Evolutionary conservation across 495 filamentous ascomycete genomes (phyloP).

Genomic region (Penicillium silybi): DNA sequence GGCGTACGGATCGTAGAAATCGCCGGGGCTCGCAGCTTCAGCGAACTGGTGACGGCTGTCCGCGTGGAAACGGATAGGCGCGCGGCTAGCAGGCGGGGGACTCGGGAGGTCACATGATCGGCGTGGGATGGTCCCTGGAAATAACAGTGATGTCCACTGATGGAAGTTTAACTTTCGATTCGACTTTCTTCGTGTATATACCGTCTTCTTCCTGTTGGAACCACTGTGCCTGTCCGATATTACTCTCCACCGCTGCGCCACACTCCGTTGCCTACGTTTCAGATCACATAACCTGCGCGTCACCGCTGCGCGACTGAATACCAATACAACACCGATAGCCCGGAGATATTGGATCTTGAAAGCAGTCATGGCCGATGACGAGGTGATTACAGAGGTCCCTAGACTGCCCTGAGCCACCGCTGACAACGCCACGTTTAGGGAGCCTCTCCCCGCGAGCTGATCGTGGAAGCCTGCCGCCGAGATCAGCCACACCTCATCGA

Average conservation of each 20-base stretch:
- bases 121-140: constrained; percentile 24
- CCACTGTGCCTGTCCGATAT: neutral
- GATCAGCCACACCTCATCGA: constrained; percentile 83
- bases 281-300: constrained; percentile 5
- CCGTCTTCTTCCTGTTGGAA: neutral
- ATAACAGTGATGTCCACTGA: constrained; percentile 5
- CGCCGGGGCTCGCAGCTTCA: neutral
- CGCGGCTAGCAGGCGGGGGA: constrained; percentile 25
- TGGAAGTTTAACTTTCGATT: constrained; percentile 5
- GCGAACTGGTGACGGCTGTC: constrained; percentile 1
- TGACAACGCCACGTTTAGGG: constrained; percentile 52
- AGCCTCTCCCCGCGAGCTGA: constrained; percentile 75
- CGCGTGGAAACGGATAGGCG: constrained; percentile 18
- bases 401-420: neutral
- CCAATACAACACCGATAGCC: neutral
- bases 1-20: neutral
- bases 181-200: constrained; percentile 18
- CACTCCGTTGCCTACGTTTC: constrained; percentile 11
- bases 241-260: constrained; percentile 1
- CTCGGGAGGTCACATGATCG: constrained; percentile 17
- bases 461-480: constrained; percentile 90
- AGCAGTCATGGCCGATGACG: constrained; percentile 37
- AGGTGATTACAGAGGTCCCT: constrained; percentile 27
- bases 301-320: constrained; percentile 7
- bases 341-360: neutral